Conservation (phyloP, 2,329 filamentous ascomycete species). For the Bipolaris bicolor region DNA sequence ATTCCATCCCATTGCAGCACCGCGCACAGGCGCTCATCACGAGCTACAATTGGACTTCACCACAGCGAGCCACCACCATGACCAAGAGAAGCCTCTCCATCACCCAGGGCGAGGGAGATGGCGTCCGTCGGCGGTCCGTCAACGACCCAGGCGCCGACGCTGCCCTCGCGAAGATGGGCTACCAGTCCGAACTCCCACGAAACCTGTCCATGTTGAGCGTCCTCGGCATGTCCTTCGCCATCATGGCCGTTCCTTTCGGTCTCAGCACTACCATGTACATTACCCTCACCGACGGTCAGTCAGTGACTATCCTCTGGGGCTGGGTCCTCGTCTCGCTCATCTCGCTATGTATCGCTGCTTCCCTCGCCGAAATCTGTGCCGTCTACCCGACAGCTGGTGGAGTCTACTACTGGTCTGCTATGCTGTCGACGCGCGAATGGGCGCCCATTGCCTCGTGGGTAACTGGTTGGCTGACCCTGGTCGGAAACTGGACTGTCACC, state of each 20-base stretch:
- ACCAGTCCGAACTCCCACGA: slow-evolving; percentile 69
- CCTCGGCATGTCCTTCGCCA: slow-evolving; percentile 73
- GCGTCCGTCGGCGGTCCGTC: slow-evolving; percentile 20
- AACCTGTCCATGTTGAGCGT: slow-evolving; percentile 73
- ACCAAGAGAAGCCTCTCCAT: slow-evolving; percentile 30
- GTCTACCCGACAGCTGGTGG: slow-evolving; percentile 77
- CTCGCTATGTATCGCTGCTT: slow-evolving; percentile 70
- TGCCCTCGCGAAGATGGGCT: slow-evolving; percentile 69
- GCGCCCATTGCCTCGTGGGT: slow-evolving; percentile 72
- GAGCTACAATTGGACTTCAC: background rate
- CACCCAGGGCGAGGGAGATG: slow-evolving; percentile 17
- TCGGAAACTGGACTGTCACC: slow-evolving; percentile 75
- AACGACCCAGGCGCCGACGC: slow-evolving; percentile 60
- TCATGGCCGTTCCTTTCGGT: slow-evolving; percentile 75
- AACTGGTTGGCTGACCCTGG: slow-evolving; percentile 73
- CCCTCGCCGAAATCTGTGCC: slow-evolving; percentile 76
- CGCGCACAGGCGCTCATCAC: slow-evolving; percentile 1
- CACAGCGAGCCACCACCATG: slow-evolving; percentile 11
- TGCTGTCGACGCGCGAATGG: slow-evolving; percentile 69
- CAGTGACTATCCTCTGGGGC: slow-evolving; percentile 72
- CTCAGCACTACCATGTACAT: slow-evolving; percentile 72
- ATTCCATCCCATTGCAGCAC: background rate
- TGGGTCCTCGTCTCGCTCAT: slow-evolving; percentile 71
- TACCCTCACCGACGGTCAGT: slow-evolving; percentile 70
- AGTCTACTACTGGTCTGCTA: slow-evolving; percentile 74